phyloP scores from a whole-genome alignment of 176 grass and related monocot genomes.

The Phyllostachys edulis region DNA sequence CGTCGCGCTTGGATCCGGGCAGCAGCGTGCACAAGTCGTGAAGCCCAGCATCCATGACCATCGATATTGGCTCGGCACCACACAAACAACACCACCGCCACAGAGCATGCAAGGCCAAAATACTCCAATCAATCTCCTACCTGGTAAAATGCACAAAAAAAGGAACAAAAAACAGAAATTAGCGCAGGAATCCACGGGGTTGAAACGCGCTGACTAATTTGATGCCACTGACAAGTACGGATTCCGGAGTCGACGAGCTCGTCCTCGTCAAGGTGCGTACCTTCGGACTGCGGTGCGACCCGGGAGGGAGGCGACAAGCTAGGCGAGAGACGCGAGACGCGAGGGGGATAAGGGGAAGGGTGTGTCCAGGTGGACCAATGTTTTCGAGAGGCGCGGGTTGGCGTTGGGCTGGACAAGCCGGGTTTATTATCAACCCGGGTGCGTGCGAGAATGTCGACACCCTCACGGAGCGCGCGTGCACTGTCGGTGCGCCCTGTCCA shows the following conservation, averaged over 20 bases:
- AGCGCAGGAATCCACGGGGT: neutral
- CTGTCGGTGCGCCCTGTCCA: neutral
- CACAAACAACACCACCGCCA: neutral
- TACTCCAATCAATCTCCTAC: neutral
- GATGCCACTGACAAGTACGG: neutral
- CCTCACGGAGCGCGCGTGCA: too few relatives aligned
- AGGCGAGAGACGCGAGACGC: neutral
- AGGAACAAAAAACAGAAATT: neutral
- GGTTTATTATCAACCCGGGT: neutral
- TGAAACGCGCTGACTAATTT: neutral
- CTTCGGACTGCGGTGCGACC: slow-evolving; percentile 17
- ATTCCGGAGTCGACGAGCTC: neutral
- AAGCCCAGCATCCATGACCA: slow-evolving; percentile 67
- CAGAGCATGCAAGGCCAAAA: slow-evolving; percentile 7
- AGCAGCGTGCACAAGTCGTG: slow-evolving; percentile 41
- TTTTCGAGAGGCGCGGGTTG: slow-evolving; percentile 33
- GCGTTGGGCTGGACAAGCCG: neutral
- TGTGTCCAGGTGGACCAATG: neutral
- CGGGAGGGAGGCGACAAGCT: neutral
- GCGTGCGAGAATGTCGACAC: slow-evolving; percentile 42
- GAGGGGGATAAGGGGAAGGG: neutral
- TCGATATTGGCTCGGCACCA: slow-evolving; percentile 20
- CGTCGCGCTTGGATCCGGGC: slow-evolving; percentile 41
- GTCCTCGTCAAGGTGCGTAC: slow-evolving; percentile 30
- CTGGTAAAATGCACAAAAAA: slow-evolving; percentile 25